Evolutionary conservation across 345 rosid genomes (phyloP), one percentile per base, ranked within the genome.

Genomic region (Rhodamnia rubescens): DNA sequence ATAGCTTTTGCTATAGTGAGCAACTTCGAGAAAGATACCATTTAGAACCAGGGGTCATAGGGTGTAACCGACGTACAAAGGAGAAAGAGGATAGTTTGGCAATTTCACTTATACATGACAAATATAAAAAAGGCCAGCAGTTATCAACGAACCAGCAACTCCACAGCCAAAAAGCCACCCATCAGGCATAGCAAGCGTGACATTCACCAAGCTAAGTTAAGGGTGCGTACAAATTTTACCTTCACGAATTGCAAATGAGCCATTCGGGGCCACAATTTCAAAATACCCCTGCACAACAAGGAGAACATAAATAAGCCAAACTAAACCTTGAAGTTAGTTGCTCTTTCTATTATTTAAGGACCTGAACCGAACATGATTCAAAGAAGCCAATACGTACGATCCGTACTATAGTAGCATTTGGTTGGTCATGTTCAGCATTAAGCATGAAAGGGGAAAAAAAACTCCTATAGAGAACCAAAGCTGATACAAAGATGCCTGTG

Each of bases 151-250:
- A 55, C 93, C 91, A 4, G 81, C 90, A 87, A 92, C 86, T 27
- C 53, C 55, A 82, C 94, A 93, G 57, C 93, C 92, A 16, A 92
- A 83, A 55, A 92, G 89, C 8, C 69, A 54, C n/a, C 93, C 93
- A 84, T 89, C 56, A 49, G 89, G 81, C 24, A 82, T 82, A 53
- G 94, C 89, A 50, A 91, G 51, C 22, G 85, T 82, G 54, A 90
- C 85, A 54, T 85, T 91, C 32, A 88, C 74, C 49, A 21, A 21
- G 53, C 89, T 85, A 1, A 24, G 80, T 13, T 20, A 55, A 3
- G n/a, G n/a, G n/a, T n/a, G n/a, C 24, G 5, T 40, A 32, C 61
- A 51, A 16, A 36, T 32, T 14, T 64, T 78, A 69, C 12, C 29
- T 11, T 82, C 87, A 32, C 61, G 50, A 6, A 40, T 55, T 29